Evolutionary conservation across 2,329 filamentous ascomycete species (phyloP), one percentile per base, ranked within the genome.

Genomic region (Aspergillus aculeatus): DNA sequence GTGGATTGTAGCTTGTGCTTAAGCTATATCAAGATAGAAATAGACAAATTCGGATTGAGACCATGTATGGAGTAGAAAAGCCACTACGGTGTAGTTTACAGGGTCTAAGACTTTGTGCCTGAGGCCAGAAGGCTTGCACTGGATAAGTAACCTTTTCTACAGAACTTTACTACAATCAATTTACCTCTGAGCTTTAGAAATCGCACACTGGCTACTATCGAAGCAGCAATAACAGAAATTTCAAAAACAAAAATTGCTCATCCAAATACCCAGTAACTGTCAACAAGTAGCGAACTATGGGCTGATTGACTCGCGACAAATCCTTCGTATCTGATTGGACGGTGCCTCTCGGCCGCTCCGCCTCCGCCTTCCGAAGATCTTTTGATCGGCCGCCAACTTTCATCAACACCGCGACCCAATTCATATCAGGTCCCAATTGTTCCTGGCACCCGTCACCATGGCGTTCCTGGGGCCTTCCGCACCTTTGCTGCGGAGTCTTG

Each of bases 401-500:
- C 26, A 54, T 23, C 38, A 47, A 52, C 35, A 26, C 41, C 58
- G 57, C 55, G 26, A 29, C 26, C 9, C 26, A 29, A 29, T 38
- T 21, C 55, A 38, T 50, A 49, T 57, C 44, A 47, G 35, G 26
- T 49, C 54, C 53, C 49, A 26, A 23, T 51, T 47, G 57, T 47
- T 50, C 47, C 50, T 52, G 32, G 47, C 58, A 51, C 19, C 57
- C 52, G 44, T 61, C 61, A 65, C 57, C 51, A 77, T 77, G 74
- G 74, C 74, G 58, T 69, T 71, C 32, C 55, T 76, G 50, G 68
- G 70, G 52, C 64, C 67, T 44, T 66, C 74, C 54, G 58, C 68
- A 53, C 68, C 73, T 24, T 58, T 72, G 54, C 72, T 75, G 62
- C 69, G 73, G 67, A 68, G 72, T 41, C 51, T 75, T 49, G 71